These are phyloP conservation scores for Jimgerdemannia flammicorona DNA, from an alignment of 192 early-diverging fungal species.

Conservation along the genomic window DNA sequence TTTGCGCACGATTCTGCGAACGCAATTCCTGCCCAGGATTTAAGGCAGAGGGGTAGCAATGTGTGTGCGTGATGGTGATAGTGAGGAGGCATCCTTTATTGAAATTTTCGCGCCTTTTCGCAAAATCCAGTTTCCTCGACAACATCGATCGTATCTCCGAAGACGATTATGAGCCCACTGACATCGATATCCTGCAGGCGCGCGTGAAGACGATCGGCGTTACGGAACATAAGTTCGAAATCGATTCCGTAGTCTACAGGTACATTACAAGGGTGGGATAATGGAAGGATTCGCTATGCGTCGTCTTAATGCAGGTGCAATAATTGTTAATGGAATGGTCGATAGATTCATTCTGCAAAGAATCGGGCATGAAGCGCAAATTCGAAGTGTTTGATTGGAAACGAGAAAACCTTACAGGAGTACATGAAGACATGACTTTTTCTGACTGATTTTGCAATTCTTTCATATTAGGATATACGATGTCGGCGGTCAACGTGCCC, in stretches of 20 bases:
- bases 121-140: conserved; percentile 39
- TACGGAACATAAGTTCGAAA: conserved; percentile 63
- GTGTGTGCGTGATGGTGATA: too few relatives aligned
- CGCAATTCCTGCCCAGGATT: background rate
- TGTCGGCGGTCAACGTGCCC: conserved; percentile 46
- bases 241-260: conserved; percentile 50
- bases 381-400: too few relatives aligned
- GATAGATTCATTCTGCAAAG: background rate
- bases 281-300: too few relatives aligned
- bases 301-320: background rate
- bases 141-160: conserved; percentile 43
- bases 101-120: background rate
- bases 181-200: conserved; percentile 65
- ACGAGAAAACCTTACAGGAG: background rate
- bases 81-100: background rate
- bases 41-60: too few relatives aligned
- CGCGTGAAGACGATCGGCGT: conserved; percentile 69
- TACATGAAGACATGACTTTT: background rate
- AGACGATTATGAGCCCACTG: conserved; percentile 53
- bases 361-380: too few relatives aligned
- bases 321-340: background rate
- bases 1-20: conserved; percentile 11
- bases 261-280: conserved; percentile 1
- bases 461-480: conserved; percentile 39
- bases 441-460: background rate